A percentile compares a stretch with the other conserved stretches of the same genome.
phyloP scores from a whole-genome alignment of 2,329 filamentous ascomycete species.

The Catunica adiposa region DNA sequence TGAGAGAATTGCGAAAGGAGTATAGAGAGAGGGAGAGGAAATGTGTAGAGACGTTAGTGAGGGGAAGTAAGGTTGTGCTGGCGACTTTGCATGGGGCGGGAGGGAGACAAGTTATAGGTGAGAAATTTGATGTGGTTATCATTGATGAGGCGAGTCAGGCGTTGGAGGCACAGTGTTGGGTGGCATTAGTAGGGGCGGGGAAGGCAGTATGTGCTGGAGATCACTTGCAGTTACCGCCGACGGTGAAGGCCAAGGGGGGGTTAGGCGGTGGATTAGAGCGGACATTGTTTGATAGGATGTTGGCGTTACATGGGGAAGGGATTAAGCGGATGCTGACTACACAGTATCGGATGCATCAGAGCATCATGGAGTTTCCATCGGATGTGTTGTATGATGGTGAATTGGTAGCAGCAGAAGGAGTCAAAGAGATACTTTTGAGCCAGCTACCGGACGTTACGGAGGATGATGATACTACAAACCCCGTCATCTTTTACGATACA shows the following conservation, averaged over 20 bases:
- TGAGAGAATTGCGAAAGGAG: constrained; percentile 75
- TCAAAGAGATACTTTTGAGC: constrained; percentile 57
- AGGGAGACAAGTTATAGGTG: constrained; percentile 60
- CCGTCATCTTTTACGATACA: constrained; percentile 87
- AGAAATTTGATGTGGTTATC: constrained; percentile 82
- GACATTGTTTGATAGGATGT: constrained; percentile 83
- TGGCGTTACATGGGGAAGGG: constrained; percentile 59
- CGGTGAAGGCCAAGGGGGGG: constrained; percentile 46
- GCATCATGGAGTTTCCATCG: constrained; percentile 89
- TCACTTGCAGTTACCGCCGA: constrained; percentile 84
- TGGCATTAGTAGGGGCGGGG: constrained; percentile 60
- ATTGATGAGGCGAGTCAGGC: constrained; percentile 95
- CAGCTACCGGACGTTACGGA: constrained; percentile 45
- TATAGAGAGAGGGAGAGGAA: constrained; percentile 69
- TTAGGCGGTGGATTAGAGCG: constrained; percentile 43
- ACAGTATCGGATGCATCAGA: constrained; percentile 95
- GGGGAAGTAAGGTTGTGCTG: constrained; percentile 69
- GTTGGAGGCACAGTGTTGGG: constrained; percentile 93
- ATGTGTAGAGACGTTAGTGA: constrained; percentile 62
- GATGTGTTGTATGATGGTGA: constrained; percentile 70
- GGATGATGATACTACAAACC: constrained; percentile 74
- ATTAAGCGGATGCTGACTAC: constrained; percentile 94
- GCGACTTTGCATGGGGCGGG: constrained; percentile 87
- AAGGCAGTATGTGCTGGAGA: constrained; percentile 89
- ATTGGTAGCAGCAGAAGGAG: constrained; percentile 63